These are phyloP conservation scores for Naganishia vaughanmartiniae DNA, from an alignment of 768 basidiomycete genomes.

Conservation along the genomic window DNA sequence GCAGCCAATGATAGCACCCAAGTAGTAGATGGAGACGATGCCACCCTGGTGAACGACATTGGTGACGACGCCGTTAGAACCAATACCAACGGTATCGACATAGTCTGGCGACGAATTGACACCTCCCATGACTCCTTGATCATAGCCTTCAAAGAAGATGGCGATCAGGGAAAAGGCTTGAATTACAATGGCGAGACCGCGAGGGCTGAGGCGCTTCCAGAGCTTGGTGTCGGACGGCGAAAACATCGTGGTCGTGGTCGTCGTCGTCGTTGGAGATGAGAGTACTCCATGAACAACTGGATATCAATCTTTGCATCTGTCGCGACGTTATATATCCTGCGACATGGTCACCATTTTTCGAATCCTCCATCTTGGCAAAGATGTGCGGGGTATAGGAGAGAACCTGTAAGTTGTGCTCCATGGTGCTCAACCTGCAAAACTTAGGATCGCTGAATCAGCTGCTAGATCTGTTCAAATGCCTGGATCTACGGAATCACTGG, in stretches of 20 bases:
- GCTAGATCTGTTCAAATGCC: too few species aligned
- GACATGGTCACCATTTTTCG: not conserved
- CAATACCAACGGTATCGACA: constrained; percentile 33
- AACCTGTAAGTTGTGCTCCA: not conserved
- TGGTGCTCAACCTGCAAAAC: too few species aligned
- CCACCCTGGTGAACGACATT: constrained; percentile 36
- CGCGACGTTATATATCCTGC: not conserved
- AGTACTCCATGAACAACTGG: too few species aligned
- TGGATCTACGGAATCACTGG: too few species aligned
- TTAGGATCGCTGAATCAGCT: too few species aligned
- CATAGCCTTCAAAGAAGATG: constrained; percentile 40
- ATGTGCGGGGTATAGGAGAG: not conserved
- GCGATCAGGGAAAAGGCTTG: constrained; percentile 37
- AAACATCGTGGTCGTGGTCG: constrained; percentile 16
- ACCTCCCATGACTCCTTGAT: constrained; percentile 37
- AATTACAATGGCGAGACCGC: constrained; percentile 31
- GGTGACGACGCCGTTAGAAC: constrained; percentile 32
- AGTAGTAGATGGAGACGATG: constrained; percentile 37
- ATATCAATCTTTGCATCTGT: too few species aligned
- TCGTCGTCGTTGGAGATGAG: not conserved
- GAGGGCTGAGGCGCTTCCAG: constrained; percentile 26
- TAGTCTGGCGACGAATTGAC: constrained; percentile 31
- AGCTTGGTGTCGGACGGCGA: constrained; percentile 3
- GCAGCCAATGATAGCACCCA: constrained; percentile 35
- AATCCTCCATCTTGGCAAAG: not conserved